phyloP scores from a whole-genome alignment of 2,329 filamentous ascomycete genomes.

The Cytospora schulzeri region DNA sequence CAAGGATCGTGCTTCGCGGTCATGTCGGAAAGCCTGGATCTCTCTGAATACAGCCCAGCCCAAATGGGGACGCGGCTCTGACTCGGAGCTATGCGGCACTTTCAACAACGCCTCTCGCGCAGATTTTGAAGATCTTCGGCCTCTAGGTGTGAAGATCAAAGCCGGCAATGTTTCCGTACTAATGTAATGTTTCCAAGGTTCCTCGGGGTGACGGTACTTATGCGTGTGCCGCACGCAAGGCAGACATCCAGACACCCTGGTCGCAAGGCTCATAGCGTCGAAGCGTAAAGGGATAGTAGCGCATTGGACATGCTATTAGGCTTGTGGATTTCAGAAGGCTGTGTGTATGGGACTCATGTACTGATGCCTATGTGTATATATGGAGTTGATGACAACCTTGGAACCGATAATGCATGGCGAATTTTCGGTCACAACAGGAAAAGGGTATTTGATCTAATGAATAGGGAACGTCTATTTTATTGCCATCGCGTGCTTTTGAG shows the following conservation, averaged over 20 bases:
- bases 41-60: conserved; percentile 1
- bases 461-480: neutral
- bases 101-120: neutral
- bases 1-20: conserved; percentile 16
- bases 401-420: neutral
- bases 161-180: neutral
- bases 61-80: conserved; percentile 13
- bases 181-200: neutral
- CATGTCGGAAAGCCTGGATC: conserved; percentile 9
- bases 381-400: neutral
- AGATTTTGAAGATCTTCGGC: neutral
- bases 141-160: neutral
- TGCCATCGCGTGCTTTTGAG: neutral
- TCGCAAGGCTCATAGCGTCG: neutral
- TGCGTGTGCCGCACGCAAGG: neutral
- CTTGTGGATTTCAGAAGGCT: neutral
- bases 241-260: neutral
- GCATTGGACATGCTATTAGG: neutral
- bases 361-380: neutral
- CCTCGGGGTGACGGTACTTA: neutral
- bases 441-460: neutral
- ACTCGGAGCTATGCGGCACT: conserved; percentile 14
- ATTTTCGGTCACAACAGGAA: neutral
- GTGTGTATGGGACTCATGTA: neutral
- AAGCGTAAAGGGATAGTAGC: neutral